A percentile compares a stretch with the other conserved stretches of the same genome.
phyloP scores from a whole-genome alignment of 202 grass and related monocot genomes.

The Schoenoplectus triqueter region DNA sequence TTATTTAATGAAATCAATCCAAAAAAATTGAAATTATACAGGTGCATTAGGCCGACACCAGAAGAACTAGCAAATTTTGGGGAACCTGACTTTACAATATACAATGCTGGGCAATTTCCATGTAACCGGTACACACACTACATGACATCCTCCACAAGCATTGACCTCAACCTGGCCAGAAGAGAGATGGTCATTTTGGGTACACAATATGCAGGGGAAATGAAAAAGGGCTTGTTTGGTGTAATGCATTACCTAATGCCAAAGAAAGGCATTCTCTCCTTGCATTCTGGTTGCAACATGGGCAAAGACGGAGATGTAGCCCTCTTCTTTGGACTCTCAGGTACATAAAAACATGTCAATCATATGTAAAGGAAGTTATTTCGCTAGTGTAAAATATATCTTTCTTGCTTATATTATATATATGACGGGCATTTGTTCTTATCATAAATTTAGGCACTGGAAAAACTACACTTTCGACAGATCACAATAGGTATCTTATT shows the following conservation, averaged over 20 bases:
- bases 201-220: constrained; percentile 98
- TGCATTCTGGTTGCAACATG: constrained; percentile 97
- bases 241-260: constrained; percentile 99
- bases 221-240: constrained; percentile 97
- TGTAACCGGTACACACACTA: constrained; percentile 99
- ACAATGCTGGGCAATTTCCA: constrained; percentile 97
- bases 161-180: constrained; percentile 84
- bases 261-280: constrained; percentile 75
- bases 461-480: constrained; percentile 93
- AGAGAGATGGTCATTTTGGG: constrained; percentile 99
- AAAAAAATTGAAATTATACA: constrained; percentile 39
- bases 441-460: constrained; percentile 60
- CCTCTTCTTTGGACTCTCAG: constrained; percentile 98
- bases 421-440: not conserved
- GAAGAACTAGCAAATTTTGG: constrained; percentile 93
- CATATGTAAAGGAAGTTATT: not conserved
- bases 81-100: constrained; percentile 97
- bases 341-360: constrained; percentile 37
- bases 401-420: not conserved
- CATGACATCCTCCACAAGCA: constrained; percentile 94
- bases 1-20: not conserved
- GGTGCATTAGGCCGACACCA: constrained; percentile 85
- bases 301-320: constrained; percentile 84
- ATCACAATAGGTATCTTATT: constrained; percentile 81
- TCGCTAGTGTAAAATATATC: too few species aligned